These are phyloP conservation scores for Sechiopsis laciniata DNA, from an alignment of 306 rosid genomes.

Conservation along the genomic window DNA sequence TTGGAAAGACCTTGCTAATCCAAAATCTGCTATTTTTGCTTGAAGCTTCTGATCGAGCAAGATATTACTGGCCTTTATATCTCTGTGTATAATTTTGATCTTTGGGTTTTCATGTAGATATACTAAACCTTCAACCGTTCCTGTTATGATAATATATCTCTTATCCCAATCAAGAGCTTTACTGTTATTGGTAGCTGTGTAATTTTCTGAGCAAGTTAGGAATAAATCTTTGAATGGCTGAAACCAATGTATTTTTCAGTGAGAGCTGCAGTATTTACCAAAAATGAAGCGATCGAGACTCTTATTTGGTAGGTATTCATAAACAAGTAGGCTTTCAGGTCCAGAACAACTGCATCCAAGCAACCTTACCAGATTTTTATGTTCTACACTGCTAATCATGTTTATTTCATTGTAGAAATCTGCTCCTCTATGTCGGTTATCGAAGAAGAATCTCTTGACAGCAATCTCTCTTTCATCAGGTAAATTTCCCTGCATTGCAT, in stretches of 20 bases:
- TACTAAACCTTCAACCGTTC: constrained; percentile 76
- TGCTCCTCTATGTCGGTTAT: constrained; percentile 76
- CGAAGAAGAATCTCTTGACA: constrained; percentile 73
- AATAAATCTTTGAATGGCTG: neutral
- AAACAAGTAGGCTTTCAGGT: constrained; percentile 90
- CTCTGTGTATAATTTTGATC: constrained; percentile 73
- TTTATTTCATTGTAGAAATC: constrained; percentile 85
- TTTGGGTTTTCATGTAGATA: constrained; percentile 75
- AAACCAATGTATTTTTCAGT: constrained; percentile 8
- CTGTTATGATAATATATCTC: constrained; percentile 56
- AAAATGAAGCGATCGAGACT: constrained; percentile 85
- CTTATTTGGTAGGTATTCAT: constrained; percentile 69
- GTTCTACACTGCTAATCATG: constrained; percentile 79
- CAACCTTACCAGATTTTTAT: constrained; percentile 71
- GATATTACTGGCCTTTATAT: constrained; percentile 87
- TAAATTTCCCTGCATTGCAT: constrained; percentile 48
- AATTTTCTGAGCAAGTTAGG: constrained; percentile 1
- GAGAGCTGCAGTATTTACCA: constrained; percentile 36
- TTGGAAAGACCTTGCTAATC: constrained; percentile 83
- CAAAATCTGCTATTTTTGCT: constrained; percentile 93
- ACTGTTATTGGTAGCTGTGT: constrained; percentile 50
- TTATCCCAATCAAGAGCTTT: constrained; percentile 72
- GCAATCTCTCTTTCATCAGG: constrained; percentile 93
- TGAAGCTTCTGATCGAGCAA: constrained; percentile 65
- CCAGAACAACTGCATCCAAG: constrained; percentile 91